Evolutionary conservation across 345 rosid genomes (phyloP).

Genomic region (Combretum micranthum): DNA sequence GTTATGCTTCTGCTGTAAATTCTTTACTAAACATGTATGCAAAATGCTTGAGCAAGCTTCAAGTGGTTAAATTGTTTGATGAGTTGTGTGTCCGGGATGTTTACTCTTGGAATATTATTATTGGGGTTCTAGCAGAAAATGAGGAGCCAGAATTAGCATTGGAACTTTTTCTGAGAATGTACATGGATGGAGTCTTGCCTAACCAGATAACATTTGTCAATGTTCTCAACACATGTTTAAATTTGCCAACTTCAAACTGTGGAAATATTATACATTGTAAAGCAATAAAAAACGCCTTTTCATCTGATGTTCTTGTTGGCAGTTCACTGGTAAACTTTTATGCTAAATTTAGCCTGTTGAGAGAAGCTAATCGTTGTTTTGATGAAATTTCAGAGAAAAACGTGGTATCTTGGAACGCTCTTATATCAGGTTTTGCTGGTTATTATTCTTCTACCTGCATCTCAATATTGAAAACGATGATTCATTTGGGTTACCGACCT

Average conservation of each 20-base stretch:
- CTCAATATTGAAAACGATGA: constrained; percentile 48
- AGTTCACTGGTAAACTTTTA: constrained; percentile 73
- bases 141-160: constrained; percentile 41
- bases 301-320: constrained; percentile 47
- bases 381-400: constrained; percentile 47
- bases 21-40: constrained; percentile 55
- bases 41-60: constrained; percentile 31
- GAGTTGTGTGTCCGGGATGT: constrained; percentile 30
- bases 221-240: constrained; percentile 41
- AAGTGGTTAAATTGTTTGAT: constrained; percentile 46
- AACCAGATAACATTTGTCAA: constrained; percentile 48
- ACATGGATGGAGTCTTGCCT: constrained; percentile 25
- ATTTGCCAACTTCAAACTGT: constrained; percentile 20
- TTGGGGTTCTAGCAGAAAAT: constrained; percentile 44
- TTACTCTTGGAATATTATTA: constrained; percentile 72
- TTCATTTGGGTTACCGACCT: constrained; percentile 48
- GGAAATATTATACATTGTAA: constrained; percentile 59
- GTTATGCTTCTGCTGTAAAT: constrained; percentile 36
- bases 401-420: constrained; percentile 73
- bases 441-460: constrained; percentile 23
- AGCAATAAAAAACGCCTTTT: constrained; percentile 33
- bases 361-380: constrained; percentile 52
- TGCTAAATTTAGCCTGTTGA: constrained; percentile 47
- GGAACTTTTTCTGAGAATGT: constrained; percentile 37
- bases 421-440: constrained; percentile 60